Evolutionary conservation across 371 early-diverging fungal genomes (phyloP).

Genomic region (Rhizopus delemar): DNA sequence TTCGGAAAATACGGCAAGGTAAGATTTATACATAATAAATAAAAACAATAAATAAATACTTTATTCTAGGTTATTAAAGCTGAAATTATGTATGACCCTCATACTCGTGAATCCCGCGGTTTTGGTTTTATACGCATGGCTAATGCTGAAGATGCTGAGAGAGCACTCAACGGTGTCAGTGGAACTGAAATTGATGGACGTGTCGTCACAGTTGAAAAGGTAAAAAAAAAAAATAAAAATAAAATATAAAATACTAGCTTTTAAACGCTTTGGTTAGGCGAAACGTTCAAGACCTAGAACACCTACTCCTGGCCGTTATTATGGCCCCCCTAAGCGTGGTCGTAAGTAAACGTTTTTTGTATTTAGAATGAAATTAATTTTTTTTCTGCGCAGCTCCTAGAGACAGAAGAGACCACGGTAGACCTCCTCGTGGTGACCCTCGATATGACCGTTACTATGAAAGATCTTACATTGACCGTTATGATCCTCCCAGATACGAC

Average conservation of each 20-base stretch:
- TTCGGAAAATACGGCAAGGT: conserved; percentile 80
- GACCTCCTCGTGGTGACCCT: conserved; percentile 41
- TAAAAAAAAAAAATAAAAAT: conserved; percentile 12
- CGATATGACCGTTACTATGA: conserved; percentile 56
- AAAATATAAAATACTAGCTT: neutral
- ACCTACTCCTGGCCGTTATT: conserved; percentile 87
- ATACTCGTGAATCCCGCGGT: conserved; percentile 79
- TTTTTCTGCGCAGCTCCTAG: conserved; percentile 26
- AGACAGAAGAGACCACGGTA: conserved; percentile 30
- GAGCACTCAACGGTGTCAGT: conserved; percentile 62
- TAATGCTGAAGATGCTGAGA: conserved; percentile 72
- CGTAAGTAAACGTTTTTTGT: conserved; percentile 18
- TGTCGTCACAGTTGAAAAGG: conserved; percentile 74
- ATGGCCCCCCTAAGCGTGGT: conserved; percentile 76
- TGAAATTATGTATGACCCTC: conserved; percentile 79
- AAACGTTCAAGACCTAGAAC: conserved; percentile 75
- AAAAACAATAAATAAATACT: no score
- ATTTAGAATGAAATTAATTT: neutral
- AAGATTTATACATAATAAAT: neutral
- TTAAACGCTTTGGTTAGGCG: conserved; percentile 39
- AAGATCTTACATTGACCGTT: conserved; percentile 56
- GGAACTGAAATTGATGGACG: conserved; percentile 76
- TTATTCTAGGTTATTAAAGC: conserved; percentile 62
- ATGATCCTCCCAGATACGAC: conserved; percentile 51
- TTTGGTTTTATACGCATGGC: conserved; percentile 86